Evolutionary conservation across 176 grass and related monocot genomes (phyloP), one percentile per base, ranked within the genome.

Genomic region (bread wheat (Triticum aestivum)): DNA sequence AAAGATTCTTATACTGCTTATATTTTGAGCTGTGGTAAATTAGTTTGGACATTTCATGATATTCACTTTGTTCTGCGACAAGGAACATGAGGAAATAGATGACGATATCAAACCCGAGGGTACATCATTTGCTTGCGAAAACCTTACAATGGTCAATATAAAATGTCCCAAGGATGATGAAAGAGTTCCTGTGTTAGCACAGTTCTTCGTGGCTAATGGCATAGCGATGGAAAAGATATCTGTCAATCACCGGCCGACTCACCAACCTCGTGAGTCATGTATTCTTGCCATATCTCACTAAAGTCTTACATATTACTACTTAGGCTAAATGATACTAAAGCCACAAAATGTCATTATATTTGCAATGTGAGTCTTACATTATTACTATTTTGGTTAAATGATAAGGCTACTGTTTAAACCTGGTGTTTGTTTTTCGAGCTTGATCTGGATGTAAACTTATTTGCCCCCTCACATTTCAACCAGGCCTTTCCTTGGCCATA

Each of bases 81-180:
- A 85, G 72, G 42, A 49, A 24, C n/a, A 45, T 1, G 26, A 65
- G 11, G 27, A 30, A 85, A 49, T 51, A 8, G 10, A 75, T 15
- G 59, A 17, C 42, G 32, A 29, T 65, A 7, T 11, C 11, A 35
- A 4, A n/a, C 56, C 12, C 13, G 35, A 45, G 26, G 69, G 58
- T 8, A 64, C 56, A 85, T 77, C 61, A 11, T 75, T 75, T 77
- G 39, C 35, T 12, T 76, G 83, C 29, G 4, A 7, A 65, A 18
- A 65, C 20, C 83, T 76, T 85, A 24, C 27, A 45, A 76, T 65
- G 71, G 58, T 76, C 39, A 84, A 65, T 30, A 67, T 33, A 29
- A 67, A 67, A 30, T 67, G 65, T 33, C 30, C 5, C 29, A 33
- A 8, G 29, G 65, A 67, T 11, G 29, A 67, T 67, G 29, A 32